Evolutionary conservation across 2,329 filamentous ascomycete species (phyloP).

Genomic region (Nannizziopsis arthrosporioides): DNA sequence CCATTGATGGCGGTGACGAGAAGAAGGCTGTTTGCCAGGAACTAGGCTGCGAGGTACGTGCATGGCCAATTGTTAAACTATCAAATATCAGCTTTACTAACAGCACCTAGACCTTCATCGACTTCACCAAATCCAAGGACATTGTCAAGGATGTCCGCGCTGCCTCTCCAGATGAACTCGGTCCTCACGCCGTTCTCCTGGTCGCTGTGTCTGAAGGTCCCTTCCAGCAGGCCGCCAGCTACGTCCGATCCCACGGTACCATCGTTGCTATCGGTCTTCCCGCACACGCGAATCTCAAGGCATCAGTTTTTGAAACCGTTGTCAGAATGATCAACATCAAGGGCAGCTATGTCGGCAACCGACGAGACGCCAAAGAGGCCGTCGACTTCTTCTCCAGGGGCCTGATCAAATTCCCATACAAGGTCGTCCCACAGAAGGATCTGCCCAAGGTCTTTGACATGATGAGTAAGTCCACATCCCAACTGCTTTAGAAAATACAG

Average conservation of each 20-base stretch:
- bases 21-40: conserved; percentile 56
- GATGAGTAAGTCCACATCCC: conserved; percentile 39
- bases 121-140: conserved; percentile 66
- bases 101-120: conserved; percentile 50
- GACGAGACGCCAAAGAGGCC: conserved; percentile 75
- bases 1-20: conserved; percentile 72
- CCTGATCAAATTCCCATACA: conserved; percentile 76
- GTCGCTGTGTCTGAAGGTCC: conserved; percentile 81
- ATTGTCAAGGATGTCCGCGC: conserved; percentile 74
- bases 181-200: conserved; percentile 76
- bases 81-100: neutral
- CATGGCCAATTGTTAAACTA: neutral
- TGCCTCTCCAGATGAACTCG: conserved; percentile 65
- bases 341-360: conserved; percentile 87
- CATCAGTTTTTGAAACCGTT: conserved; percentile 82
- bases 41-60: conserved; percentile 51
- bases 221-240: conserved; percentile 86
- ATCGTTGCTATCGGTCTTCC: conserved; percentile 87
- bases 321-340: conserved; percentile 84
- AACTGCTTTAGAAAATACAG: neutral
- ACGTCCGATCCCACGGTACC: conserved; percentile 69
- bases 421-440: conserved; percentile 69
- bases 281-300: conserved; percentile 63
- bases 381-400: conserved; percentile 80
- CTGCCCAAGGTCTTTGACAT: conserved; percentile 68